These are phyloP conservation scores for Sicyos baderoa DNA, from an alignment of 306 rosid species.

Conservation along the genomic window DNA sequence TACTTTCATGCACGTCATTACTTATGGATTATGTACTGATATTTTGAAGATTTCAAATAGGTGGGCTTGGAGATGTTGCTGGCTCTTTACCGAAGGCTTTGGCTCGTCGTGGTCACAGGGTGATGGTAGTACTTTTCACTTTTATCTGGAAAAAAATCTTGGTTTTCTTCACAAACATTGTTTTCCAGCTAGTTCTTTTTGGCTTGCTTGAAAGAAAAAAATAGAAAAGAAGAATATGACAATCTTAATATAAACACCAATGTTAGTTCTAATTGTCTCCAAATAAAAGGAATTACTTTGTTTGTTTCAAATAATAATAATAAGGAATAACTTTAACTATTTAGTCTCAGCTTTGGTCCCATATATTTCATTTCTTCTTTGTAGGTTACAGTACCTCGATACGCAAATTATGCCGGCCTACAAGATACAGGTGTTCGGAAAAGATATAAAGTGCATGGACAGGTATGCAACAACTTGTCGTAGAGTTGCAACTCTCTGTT, in stretches of 20 bases:
- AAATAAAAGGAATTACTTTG: neutral
- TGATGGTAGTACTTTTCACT: slow-evolving; percentile 60
- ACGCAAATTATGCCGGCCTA: slow-evolving; percentile 57
- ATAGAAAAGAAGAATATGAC: neutral
- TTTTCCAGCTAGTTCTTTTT: neutral
- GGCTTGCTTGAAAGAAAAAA: neutral
- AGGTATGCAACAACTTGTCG: slow-evolving; percentile 43
- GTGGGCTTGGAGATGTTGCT: slow-evolving; percentile 99
- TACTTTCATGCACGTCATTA: slow-evolving; percentile 6
- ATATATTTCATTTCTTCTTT: slow-evolving; percentile 22
- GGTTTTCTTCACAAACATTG: neutral
- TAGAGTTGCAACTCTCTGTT: slow-evolving; percentile 5
- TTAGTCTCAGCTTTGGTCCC: neutral
- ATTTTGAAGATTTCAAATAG: slow-evolving; percentile 37
- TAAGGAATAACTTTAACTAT: neutral
- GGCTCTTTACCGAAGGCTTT: slow-evolving; percentile 95
- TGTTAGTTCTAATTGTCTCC: neutral
- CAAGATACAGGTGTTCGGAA: slow-evolving; percentile 53
- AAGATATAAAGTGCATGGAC: slow-evolving; percentile 60
- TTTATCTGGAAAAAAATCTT: neutral
- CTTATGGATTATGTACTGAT: slow-evolving; percentile 22
- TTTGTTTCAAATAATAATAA: too few relatives aligned
- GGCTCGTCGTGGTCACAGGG: slow-evolving; percentile 99
- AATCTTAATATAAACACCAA: neutral
- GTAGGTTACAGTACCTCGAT: slow-evolving; percentile 74